Base-by-base conservation (phyloP, 23 red algal genomes). In the Gracilaria vermiculophylla region DNA sequence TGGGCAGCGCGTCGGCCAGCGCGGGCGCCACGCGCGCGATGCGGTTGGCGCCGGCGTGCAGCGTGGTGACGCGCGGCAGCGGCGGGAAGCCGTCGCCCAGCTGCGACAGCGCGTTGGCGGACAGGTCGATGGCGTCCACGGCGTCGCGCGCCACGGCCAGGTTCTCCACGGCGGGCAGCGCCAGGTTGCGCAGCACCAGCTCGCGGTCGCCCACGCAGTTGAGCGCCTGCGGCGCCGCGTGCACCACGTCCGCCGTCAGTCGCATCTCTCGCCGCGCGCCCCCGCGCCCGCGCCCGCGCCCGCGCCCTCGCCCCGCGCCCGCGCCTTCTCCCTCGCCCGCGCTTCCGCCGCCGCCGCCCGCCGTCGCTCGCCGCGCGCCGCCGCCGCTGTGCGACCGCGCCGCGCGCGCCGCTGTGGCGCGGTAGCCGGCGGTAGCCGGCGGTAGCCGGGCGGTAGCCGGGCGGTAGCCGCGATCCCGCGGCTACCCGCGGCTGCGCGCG, bases 161-260 rank as follows among this genome's bases (percentile, higher is more conserved):
- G 77, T 88, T 89, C 32, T 88, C 94, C 27, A 95, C 78, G 32
- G 45, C 67, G 8, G 85, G 77, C 53, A 91, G 80, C 19, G 82
- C 73, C 10, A 86, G 75, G 53, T 81, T 76, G 71, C 86, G 83
- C 5, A 95, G 79, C 20, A 90, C 86, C 3, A 95, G 85, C 76
- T 87, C 83, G 48, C 94, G 83, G 72, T 91, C 86, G 32, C 94
- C 94, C 28, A 95, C 53, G 28, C 94, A 95, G 62, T 91, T 95
- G 17, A 95, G 80, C 39, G 56, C 31, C 39, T 87, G 86, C 3
- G 65, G 78, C 21, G 78, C 77, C 32, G 53, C 40, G 23, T 62
- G 81, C 15, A 95, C 81, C 10, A 95, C 50, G 36, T 90, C 78
- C 24, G 94, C 57, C 36, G 94, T 90, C 12, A 95, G 78, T 49